Evolutionary conservation across 2,329 filamentous ascomycete species (phyloP), one percentile per base, ranked within the genome.

Genomic region (Setomelanomma holmii): DNA sequence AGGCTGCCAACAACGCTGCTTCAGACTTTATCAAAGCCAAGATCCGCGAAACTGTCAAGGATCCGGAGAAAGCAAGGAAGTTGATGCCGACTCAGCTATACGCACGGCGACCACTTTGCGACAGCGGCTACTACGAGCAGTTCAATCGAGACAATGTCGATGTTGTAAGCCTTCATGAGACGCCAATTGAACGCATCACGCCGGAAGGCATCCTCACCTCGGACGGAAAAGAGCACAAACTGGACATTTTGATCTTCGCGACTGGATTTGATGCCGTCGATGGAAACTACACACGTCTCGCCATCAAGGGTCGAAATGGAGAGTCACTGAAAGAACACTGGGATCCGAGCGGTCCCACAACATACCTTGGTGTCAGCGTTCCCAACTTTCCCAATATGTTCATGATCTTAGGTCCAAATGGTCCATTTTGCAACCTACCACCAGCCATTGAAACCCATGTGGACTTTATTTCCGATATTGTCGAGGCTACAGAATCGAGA

Each of bases 261-360:
- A 78, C 76, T 2, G 76, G 76, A 10, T 78, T 78, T 52, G 76
- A 78, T 58, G 79, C 79, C 4, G 82, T 66, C 34, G 34, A 47
- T 21, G 64, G 64, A 1, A 52, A 57, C 4, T 64, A 62, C 45
- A 58, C 46, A 10, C 52, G 48, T 3, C 57, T 67, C 33, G 57
- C 19, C 11, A 53, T 64, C 11, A 50, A 45, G 21, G 66, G 67
- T 19, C 44, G 57, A 10, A 40, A 63, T 14, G 65, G 65, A n/a
- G 10, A 36, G n/a, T 56, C 61, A 11, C 40, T 70, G 5, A 51
- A 45, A 27, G 64, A 75, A 22, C 60, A 64, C 8, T 60, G 60
- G 41, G 11, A 10, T 14, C 23, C 52, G 61, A 62, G 67, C 21
- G 58, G 59, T 4, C 57, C 64, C 27, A 74, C 71, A 0, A 45